phyloP scores from a whole-genome alignment of 2,329 filamentous ascomycete genomes.

The Thyridium curvatum region DNA sequence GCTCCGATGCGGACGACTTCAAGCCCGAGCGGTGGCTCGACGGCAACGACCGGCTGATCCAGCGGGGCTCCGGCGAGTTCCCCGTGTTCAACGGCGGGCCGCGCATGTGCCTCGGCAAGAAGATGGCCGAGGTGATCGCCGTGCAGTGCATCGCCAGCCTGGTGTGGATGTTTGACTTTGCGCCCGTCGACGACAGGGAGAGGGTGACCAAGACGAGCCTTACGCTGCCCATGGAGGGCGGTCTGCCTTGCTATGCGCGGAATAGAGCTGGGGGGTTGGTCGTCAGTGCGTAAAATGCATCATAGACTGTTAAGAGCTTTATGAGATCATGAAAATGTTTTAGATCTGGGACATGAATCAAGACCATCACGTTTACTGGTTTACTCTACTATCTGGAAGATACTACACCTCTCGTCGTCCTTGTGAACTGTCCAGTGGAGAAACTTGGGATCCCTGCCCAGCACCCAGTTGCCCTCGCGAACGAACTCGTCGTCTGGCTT shows the following conservation, averaged over 20 bases:
- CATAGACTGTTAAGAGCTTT: too few species aligned
- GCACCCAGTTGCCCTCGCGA: too few species aligned
- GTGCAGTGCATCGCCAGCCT: constrained; percentile 48
- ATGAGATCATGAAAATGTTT: too few species aligned
- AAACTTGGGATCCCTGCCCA: too few species aligned
- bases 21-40: constrained; percentile 51
- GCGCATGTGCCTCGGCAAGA: constrained; percentile 55
- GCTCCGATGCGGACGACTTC: constrained; percentile 47
- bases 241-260: constrained; percentile 41
- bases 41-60: constrained; percentile 30
- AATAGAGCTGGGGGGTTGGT: constrained; percentile 5
- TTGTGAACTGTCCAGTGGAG: too few species aligned
- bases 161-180: constrained; percentile 43
- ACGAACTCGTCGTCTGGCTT: too few species aligned
- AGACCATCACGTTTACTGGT: too few species aligned
- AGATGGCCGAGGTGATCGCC: constrained; percentile 56
- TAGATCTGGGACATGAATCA: too few species aligned
- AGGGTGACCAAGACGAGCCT: constrained; percentile 54
- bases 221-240: constrained; percentile 58
- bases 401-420: too few species aligned
- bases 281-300: too few species aligned
- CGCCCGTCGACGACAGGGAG: constrained; percentile 32
- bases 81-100: constrained; percentile 60
- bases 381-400: too few species aligned
- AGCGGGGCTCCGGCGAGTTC: constrained; percentile 47